Base-by-base conservation (phyloP, 1,139 yeast species). In the Yamadazyma friedrichii region DNA sequence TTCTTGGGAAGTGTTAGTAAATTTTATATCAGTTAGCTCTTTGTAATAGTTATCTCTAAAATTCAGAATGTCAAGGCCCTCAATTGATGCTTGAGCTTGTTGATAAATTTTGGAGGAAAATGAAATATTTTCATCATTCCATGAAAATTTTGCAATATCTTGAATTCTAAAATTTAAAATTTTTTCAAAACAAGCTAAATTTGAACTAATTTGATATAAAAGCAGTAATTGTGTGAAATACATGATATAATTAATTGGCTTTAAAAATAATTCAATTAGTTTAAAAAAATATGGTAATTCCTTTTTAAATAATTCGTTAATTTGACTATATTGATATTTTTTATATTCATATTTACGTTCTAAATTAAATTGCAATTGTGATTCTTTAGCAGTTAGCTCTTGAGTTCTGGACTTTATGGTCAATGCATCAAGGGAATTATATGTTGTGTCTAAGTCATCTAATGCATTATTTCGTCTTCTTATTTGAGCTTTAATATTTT, bases 201-300 rank as follows among this genome's bases (percentile, higher is more conserved):
- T 13, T 2, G 17, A 10, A 9, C 30, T 25, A 3, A 67, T 45
- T 36, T 60, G 63, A 48, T 64, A 72, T 43, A 59, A 65, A 3
- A 64, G 46, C 40, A 64, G 54, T 1, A 56, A 45, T 24, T 62
- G 61, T 8, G 38, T 28, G 42, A 35, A 43, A 36, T 34, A 51
- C 15, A 47, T 17, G 11, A 42, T 17, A 15, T 42, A 35, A 15
- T 27, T 15, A 10, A 48, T 24, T 2, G 47, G 45, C 9, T 38
- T 20, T 9, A 38, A 27, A 16, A 45, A 43, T 3, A 48, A 41
- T 9, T 56, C 49, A 1, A 64, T 52, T 5, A 69, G 51, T n/a
- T 55, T 43, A 43, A 72, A 60, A 32, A 74, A 65, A 3, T 38
- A 40, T 0, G 78, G 77, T 3, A 75, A 52, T 54, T 72, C 77